phyloP scores from a whole-genome alignment of 2,329 filamentous ascomycete genomes.

The Aureobasidium sp. region DNA sequence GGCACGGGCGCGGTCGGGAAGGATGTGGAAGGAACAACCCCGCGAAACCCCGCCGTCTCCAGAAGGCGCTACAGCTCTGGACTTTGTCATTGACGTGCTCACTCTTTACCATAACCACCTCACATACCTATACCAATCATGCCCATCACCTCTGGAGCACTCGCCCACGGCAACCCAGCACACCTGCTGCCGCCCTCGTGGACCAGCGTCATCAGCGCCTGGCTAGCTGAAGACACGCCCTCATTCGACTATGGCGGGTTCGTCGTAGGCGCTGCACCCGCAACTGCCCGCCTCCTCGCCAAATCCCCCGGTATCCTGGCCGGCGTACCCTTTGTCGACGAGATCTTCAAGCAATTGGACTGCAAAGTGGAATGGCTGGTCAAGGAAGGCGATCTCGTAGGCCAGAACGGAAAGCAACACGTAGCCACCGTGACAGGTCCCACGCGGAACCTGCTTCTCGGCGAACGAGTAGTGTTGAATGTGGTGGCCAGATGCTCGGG shows the following conservation, averaged over 20 bases:
- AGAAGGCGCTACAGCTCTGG: background rate
- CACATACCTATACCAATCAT: conserved; percentile 15
- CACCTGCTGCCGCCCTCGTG: conserved; percentile 79
- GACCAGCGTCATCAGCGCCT: conserved; percentile 69
- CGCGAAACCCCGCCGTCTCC: background rate
- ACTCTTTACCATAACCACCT: background rate
- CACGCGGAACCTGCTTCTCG: conserved; percentile 74
- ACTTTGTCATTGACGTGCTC: background rate
- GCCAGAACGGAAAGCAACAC: conserved; percentile 49
- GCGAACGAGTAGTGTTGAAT: conserved; percentile 88
- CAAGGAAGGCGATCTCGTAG: conserved; percentile 62
- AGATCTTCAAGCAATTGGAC: conserved; percentile 81
- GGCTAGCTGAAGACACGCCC: conserved; percentile 93
- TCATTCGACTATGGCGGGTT: conserved; percentile 97
- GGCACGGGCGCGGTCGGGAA: background rate
- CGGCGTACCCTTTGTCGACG: conserved; percentile 88
- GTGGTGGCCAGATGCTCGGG: conserved; percentile 84
- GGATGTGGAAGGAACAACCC: background rate
- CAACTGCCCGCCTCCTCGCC: conserved; percentile 44
- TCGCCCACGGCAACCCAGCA: conserved; percentile 49
- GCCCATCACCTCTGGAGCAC: conserved; percentile 42
- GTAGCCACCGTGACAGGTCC: conserved; percentile 80
- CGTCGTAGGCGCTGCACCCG: conserved; percentile 66
- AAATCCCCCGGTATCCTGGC: conserved; percentile 70
- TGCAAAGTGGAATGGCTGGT: conserved; percentile 87